Evolutionary conservation across 2,329 filamentous ascomycete genomes (phyloP).

Genomic region (Shiraia sp.): DNA sequence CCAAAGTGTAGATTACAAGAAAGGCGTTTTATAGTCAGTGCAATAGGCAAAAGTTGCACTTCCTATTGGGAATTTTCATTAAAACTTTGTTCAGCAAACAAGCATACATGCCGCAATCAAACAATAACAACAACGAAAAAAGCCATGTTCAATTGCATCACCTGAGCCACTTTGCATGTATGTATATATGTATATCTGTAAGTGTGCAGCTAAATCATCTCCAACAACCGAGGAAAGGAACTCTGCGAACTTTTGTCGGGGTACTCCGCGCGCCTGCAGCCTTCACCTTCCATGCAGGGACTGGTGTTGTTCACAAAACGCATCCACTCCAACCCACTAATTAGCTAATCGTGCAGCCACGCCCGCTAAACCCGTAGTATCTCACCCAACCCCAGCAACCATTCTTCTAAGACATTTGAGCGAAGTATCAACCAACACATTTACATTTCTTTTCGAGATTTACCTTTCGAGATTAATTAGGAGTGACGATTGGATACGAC

Average conservation of each 20-base stretch:
- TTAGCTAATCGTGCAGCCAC: slow-evolving; percentile 28
- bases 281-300: slow-evolving; percentile 20
- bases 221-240: not conserved
- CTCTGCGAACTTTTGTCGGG: slow-evolving; percentile 13
- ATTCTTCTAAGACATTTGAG: too few species aligned
- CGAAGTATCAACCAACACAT: too few species aligned
- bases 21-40: slow-evolving; percentile 27
- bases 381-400: slow-evolving; percentile 4
- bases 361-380: slow-evolving; percentile 7
- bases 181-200: slow-evolving; percentile 4
- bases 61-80: slow-evolving; percentile 3
- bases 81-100: not conserved
- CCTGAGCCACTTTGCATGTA: too few species aligned
- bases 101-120: too few species aligned
- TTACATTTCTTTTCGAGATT: too few species aligned
- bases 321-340: too few species aligned
- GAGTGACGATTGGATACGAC: too few species aligned
- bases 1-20: slow-evolving; percentile 36
- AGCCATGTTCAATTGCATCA: too few species aligned
- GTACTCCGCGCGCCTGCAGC: slow-evolving; percentile 13
- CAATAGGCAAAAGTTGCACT: slow-evolving; percentile 24
- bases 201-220: slow-evolving; percentile 3
- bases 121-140: too few species aligned
- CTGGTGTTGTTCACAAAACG: too few species aligned
- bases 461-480: too few species aligned